These are phyloP conservation scores for Macrolepiota albuminosa DNA, from an alignment of 768 basidiomycete species.

Conservation along the genomic window DNA sequence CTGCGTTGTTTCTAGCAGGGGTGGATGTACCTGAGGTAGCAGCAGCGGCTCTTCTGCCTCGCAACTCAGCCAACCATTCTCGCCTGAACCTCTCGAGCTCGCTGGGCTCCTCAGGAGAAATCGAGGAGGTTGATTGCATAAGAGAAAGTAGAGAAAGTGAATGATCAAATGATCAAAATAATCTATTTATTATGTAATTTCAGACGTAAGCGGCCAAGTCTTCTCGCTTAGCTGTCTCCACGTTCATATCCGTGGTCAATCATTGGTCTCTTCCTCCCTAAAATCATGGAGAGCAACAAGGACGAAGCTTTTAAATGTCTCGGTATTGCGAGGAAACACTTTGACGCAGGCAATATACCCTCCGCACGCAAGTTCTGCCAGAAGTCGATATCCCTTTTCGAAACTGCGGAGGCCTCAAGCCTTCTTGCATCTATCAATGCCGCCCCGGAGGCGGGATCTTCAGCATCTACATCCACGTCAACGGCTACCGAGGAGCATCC, in stretches of 20 bases:
- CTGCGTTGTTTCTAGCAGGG: not conserved
- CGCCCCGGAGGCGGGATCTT: constrained; percentile 41
- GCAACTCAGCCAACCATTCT: constrained; percentile 69
- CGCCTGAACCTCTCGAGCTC: constrained; percentile 70
- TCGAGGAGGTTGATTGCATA: constrained; percentile 17
- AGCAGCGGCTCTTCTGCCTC: constrained; percentile 26
- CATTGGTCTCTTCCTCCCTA: not conserved
- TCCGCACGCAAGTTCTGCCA: constrained; percentile 86
- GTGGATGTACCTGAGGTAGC: constrained; percentile 1
- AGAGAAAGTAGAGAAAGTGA: not conserved
- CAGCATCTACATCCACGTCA: constrained; percentile 37
- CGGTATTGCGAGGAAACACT: constrained; percentile 71
- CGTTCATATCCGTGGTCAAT: constrained; percentile 10
- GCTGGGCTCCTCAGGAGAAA: constrained; percentile 39
- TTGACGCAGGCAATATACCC: constrained; percentile 62
- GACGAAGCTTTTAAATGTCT: constrained; percentile 87
- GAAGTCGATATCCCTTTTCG: constrained; percentile 81
- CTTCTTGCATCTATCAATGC: constrained; percentile 65
- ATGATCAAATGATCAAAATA: not conserved
- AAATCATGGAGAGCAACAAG: constrained; percentile 76
- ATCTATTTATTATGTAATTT: constrained; percentile 12
- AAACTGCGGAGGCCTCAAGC: constrained; percentile 68
- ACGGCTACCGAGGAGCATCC: constrained; percentile 56
- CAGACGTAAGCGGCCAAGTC: constrained; percentile 9
- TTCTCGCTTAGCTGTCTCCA: constrained; percentile 15